phyloP scores from a whole-genome alignment of 345 rosid genomes.

The Rhodamnia rubescens region DNA sequence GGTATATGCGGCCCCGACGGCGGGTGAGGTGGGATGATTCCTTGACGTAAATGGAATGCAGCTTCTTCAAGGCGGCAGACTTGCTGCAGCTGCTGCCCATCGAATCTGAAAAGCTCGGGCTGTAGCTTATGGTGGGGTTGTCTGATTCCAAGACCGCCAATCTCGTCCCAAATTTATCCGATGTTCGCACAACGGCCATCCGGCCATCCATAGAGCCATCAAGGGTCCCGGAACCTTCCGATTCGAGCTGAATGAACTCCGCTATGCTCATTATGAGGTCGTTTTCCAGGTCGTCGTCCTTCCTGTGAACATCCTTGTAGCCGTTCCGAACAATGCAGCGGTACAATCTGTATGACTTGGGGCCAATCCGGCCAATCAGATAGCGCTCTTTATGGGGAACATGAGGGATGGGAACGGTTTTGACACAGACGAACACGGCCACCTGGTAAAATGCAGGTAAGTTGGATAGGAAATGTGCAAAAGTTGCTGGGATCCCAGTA shows the following conservation, averaged over 20 bases:
- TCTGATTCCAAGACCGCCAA: conserved; percentile 36
- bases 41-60: conserved; percentile 51
- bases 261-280: conserved; percentile 83
- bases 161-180: conserved; percentile 68
- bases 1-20: conserved; percentile 21
- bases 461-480: conserved; percentile 74
- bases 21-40: conserved; percentile 35
- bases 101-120: not conserved
- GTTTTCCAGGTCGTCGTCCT: conserved; percentile 62
- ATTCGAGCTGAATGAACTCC: conserved; percentile 88
- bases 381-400: conserved; percentile 76
- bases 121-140: conserved; percentile 18
- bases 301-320: conserved; percentile 70
- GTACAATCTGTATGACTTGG: conserved; percentile 79
- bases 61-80: conserved; percentile 41
- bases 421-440: conserved; percentile 72
- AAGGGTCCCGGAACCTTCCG: conserved; percentile 47
- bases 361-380: conserved; percentile 85
- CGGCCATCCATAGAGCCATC: conserved; percentile 56
- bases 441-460: conserved; percentile 90
- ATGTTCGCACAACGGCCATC: conserved; percentile 72
- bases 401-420: conserved; percentile 75
- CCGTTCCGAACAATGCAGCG: conserved; percentile 85
- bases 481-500: conserved; percentile 68
- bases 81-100: conserved; percentile 28